These are phyloP conservation scores for Myrica gale DNA, from an alignment of 306 rosid species.

Conservation along the genomic window DNA sequence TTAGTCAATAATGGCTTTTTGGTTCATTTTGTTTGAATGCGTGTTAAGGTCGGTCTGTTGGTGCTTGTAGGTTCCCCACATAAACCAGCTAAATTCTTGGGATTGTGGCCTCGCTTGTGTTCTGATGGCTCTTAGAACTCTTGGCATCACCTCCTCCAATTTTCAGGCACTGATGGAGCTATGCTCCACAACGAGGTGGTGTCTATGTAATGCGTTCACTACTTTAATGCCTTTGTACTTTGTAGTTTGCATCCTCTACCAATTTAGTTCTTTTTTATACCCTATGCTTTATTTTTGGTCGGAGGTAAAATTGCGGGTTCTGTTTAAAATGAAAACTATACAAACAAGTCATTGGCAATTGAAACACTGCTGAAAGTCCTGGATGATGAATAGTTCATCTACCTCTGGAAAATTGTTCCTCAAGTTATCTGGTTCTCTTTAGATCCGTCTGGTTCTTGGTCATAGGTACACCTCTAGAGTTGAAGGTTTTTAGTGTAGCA, in stretches of 20 bases:
- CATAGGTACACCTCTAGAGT: neutral
- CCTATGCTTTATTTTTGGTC: slow-evolving; percentile 5
- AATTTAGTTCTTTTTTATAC: neutral
- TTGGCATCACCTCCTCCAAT: slow-evolving; percentile 53
- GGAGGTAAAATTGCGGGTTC: slow-evolving; percentile 18
- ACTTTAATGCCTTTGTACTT: slow-evolving; percentile 31
- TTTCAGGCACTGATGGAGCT: slow-evolving; percentile 61
- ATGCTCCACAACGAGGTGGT: slow-evolving; percentile 78
- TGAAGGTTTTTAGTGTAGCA: neutral
- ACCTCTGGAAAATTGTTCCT: neutral
- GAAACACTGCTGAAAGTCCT: neutral
- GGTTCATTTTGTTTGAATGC: slow-evolving; percentile 2
- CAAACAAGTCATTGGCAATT: neutral
- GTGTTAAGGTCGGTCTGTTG: slow-evolving; percentile 12
- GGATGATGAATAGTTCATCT: neutral
- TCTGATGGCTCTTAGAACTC: slow-evolving; percentile 66
- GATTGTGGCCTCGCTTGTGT: slow-evolving; percentile 98
- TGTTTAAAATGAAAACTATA: slow-evolving; percentile 4
- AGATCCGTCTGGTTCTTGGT: neutral
- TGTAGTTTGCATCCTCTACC: slow-evolving; percentile 18
- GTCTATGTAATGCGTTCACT: slow-evolving; percentile 21
- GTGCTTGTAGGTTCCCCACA: slow-evolving; percentile 74
- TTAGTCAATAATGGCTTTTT: neutral
- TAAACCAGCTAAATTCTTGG: slow-evolving; percentile 83
- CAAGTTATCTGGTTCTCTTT: neutral